phyloP scores from a whole-genome alignment of 2,329 filamentous ascomycete species.

The Neonectria hederae region DNA sequence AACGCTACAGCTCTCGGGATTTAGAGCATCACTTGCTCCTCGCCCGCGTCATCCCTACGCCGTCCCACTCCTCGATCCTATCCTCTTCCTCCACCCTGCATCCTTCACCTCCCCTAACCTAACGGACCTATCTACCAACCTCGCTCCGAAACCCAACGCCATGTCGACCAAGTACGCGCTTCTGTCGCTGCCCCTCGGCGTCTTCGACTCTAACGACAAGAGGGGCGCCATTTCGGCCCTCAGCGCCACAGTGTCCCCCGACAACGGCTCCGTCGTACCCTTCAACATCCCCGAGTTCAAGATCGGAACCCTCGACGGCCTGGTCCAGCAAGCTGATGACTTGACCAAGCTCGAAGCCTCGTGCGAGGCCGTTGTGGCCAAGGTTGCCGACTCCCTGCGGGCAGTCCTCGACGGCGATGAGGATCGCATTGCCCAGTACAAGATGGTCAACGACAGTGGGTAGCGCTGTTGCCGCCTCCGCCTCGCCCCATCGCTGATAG shows the following conservation, averaged over 20 bases:
- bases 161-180: conserved; percentile 79
- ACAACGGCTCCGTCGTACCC: conserved; percentile 78
- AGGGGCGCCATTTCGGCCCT: conserved; percentile 85
- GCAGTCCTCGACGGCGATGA: conserved; percentile 86
- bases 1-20: conserved; percentile 20
- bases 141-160: conserved; percentile 22
- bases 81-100: conserved; percentile 20
- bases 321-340: conserved; percentile 97
- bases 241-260: conserved; percentile 74
- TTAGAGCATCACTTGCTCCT: conserved; percentile 12
- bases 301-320: conserved; percentile 92
- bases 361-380: conserved; percentile 84
- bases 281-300: conserved; percentile 95
- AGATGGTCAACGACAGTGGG: conserved; percentile 94
- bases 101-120: background rate
- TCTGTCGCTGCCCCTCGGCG: conserved; percentile 88
- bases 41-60: conserved; percentile 4
- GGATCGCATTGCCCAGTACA: conserved; percentile 83
- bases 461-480: conserved; percentile 15
- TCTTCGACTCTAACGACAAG: conserved; percentile 80
- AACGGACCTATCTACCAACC: conserved; percentile 4
- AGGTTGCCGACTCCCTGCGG: conserved; percentile 87
- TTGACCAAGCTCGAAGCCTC: conserved; percentile 84
- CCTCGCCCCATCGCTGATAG: conserved; percentile 37
- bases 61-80: conserved; percentile 1